These are phyloP conservation scores for Fraxinus anomala DNA, from an alignment of 257 asterid genomes.

Conservation along the genomic window DNA sequence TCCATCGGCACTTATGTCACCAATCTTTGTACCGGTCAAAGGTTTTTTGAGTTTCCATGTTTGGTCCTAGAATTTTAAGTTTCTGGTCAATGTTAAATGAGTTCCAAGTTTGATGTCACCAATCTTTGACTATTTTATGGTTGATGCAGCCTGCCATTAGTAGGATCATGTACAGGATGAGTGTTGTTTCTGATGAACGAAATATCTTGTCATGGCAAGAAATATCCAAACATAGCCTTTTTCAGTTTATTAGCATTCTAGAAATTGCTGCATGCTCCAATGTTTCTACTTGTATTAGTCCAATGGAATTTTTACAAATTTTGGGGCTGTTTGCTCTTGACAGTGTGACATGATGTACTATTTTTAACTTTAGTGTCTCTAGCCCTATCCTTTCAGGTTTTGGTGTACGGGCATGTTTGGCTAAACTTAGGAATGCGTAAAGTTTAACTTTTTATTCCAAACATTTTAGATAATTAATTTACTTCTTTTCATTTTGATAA, in stretches of 20 bases:
- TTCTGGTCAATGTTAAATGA: neutral
- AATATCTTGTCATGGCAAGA: neutral
- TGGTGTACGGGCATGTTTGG: neutral
- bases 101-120: neutral
- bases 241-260: neutral
- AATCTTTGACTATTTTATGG: too few species aligned
- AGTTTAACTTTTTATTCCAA: neutral
- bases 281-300: neutral
- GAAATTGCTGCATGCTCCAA: neutral
- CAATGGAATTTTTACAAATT: neutral
- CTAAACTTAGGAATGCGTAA: neutral
- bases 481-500: too few species aligned
- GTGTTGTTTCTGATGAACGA: neutral
- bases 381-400: too few species aligned
- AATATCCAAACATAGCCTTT: neutral
- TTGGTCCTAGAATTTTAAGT: neutral
- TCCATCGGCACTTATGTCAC: too few species aligned
- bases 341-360: neutral
- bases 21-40: neutral
- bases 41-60: neutral
- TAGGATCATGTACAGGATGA: slow-evolving; percentile 8
- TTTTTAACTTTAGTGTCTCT: too few species aligned
- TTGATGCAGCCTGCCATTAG: neutral
- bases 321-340: neutral
- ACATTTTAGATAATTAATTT: too few species aligned